phyloP scores from a whole-genome alignment of 805 yeast genomes.

The Suhomyces pyralidae region DNA sequence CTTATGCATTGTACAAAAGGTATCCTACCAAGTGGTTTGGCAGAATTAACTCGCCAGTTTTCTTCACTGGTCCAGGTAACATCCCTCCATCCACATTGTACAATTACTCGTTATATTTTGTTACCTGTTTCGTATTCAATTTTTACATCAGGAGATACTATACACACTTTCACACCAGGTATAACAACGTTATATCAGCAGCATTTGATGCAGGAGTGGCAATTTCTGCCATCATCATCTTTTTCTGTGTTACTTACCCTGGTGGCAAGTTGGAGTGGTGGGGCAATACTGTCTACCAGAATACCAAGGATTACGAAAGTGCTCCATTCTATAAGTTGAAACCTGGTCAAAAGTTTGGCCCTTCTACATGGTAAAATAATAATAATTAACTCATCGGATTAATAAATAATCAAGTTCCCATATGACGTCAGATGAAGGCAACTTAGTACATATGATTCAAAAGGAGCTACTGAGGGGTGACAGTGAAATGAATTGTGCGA shows the following conservation, averaged over 20 bases:
- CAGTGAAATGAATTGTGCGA: not conserved
- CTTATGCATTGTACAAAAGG: slow-evolving; percentile 10
- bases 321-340: slow-evolving; percentile 10
- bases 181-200: slow-evolving; percentile 13
- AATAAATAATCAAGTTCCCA: not conserved
- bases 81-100: slow-evolving; percentile 17
- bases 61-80: slow-evolving; percentile 15
- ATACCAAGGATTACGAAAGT: slow-evolving; percentile 12
- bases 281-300: slow-evolving; percentile 14
- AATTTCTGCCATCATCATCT: slow-evolving; percentile 36
- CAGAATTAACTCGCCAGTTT: slow-evolving; percentile 15
- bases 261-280: slow-evolving; percentile 15
- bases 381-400: not conserved
- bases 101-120: slow-evolving; percentile 16
- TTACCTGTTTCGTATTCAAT: slow-evolving; percentile 13
- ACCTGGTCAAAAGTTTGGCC: slow-evolving; percentile 13
- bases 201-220: slow-evolving; percentile 21
- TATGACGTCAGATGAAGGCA: not conserved
- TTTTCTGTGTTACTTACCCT: slow-evolving; percentile 27
- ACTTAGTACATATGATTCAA: not conserved
- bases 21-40: slow-evolving; percentile 16
- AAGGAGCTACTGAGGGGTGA: not conserved
- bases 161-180: slow-evolving; percentile 12
- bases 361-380: slow-evolving; percentile 9
- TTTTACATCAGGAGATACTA: slow-evolving; percentile 14